Evolutionary conservation across 805 yeast genomes (phyloP), one percentile per base, ranked within the genome.

Genomic region (Candida chilensis): DNA sequence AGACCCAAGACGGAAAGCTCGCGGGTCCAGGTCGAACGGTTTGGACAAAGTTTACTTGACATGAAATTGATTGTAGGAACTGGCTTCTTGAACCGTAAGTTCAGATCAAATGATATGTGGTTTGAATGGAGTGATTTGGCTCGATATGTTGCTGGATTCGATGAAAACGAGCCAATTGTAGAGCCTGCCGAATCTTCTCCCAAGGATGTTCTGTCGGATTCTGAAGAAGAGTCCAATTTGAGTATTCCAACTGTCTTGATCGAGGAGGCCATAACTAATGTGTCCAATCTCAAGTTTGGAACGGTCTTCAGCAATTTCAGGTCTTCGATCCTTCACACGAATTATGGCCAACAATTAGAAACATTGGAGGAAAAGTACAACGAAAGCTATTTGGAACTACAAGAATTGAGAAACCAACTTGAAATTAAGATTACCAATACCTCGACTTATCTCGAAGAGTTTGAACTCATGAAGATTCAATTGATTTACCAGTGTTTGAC

Each of bases 111-210:
- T 32, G 57, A 56, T 3, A 51, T 58, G 60, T 60, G 66, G 66
- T 58, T 59, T 28, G 68, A 63, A 37, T 62, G 67, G 67, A 42
- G 62, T 1, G 61, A 55, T 16, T 33, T 47, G 27, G 57, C 64
- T 5, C 16, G 41, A 3, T 42, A 32, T 15, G 35, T 44, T 3
- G 36, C 49, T 5, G 36, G 30, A 10, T 42, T 37, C 27, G 32
- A 31, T 12, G 27, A 8, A 7, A 27, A 28, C 8, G 17, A 20
- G 27, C 22, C 20, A 8, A 16, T 17, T 25, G 13, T n/a, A 6
- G 13, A 11, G 13, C 7, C 7, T 5, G 13, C 11, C 13, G 25
- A 22, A 11, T 12, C 21, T 10, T n/a, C 12, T n/a, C 16, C 28
- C 12, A 24, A 20, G 11, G 15, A 27, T 7, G 25, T 11, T 7